Evolutionary conservation across 2,329 filamentous ascomycete genomes (phyloP), one percentile per base, ranked within the genome.

Genomic region (Ophiosphaerella korrae): DNA sequence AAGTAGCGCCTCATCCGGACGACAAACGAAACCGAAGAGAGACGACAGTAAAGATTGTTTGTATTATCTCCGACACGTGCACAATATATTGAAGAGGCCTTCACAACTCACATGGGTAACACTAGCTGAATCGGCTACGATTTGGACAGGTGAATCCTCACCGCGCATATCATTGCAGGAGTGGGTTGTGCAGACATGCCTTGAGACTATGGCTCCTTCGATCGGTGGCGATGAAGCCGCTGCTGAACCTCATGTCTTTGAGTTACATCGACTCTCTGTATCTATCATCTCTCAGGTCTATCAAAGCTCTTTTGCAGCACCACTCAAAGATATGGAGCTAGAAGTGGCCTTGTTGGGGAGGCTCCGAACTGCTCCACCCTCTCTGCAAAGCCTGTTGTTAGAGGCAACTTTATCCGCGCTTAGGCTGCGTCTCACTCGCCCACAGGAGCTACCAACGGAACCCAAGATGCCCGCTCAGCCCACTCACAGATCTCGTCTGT

Each of bases 361-460:
- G 56, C 80, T 96, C 5, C 77, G 79, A 24, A 80, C 82, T 6
- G 66, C 71, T 12, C 48, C 62, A 82, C 86, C 13, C 77, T 91
- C 86, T 45, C 82, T 93, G 1, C 92, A 96, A 64, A 86, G 88
- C 12, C 80, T 91, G 0, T 75, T 96, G 8, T 82, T 97, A 21
- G 89, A 92, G 63, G 86, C 90, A n/a, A 82, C 92, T 3, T 84
- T 89, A 62, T 85, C 86, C 40, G 81, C 88, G 3, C 79, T 97
- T 8, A 90, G 86, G 65, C 80, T 94, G 36, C 75, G 72, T 5
- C 45, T 72, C 24, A 76, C 73, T 29, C 62, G 55, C 38, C 56
- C 64, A 24, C 41, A 63, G 34, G 64, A 67, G 24, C 56, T 44
- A 13, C n/a, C 42, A 13, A 37, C 50, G n/a, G 67, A 71, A n/a